Base-by-base conservation (phyloP, 176 grass and related monocot species). In the Tuctoria greenei region DNA sequence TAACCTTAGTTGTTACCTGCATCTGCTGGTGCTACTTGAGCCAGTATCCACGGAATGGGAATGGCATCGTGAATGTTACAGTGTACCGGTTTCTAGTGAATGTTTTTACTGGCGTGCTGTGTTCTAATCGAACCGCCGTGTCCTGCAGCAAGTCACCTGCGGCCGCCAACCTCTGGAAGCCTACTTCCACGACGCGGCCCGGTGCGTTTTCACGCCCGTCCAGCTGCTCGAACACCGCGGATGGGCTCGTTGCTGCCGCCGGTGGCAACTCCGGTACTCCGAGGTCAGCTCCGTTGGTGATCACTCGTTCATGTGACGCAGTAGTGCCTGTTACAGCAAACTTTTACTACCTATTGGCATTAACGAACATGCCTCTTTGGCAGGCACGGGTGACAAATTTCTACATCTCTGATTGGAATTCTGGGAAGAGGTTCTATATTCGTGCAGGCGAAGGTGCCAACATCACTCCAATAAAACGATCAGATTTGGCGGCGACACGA, bases 61-160 rank as follows among this genome's bases (percentile, higher is more conserved):
- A n/a, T n/a, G n/a, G 57, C 67, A 78, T 64, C 44, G 8, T 11
- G 4, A 37, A n/a, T n/a, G 8, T 52, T n/a, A n/a, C 17, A 52
- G 50, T 8, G n/a, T n/a, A n/a, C 18, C 14, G 18, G n/a, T 56
- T 56, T 56, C n/a, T 9, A 24, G n/a, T 23, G n/a, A 20, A 14
- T n/a, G 10, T 8, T 23, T 23, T 23, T 8, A 24, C 54, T 80
- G 43, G 1, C 43, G 17, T 70, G n/a, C 35, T 57, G 56, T 86
- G 55, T 37, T 35, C 13, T 64, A 2, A 34, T 0, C n/a, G 25
- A 12, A 17, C 49, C 6, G 4, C 35, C 10, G 1, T 86, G 45
- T 2, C 49, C 17, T 84, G 82, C 87, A 98, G 95, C 95, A 98
- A 92, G 86, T 98, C 24, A 98, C 95, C 55, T 98, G 95, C 71